Percentiles rank a stretch among this genome's conserved stretches.
These are phyloP conservation scores for Ligustrum vulgare DNA, from an alignment of 257 asterid genomes.

Conservation along the genomic window DNA sequence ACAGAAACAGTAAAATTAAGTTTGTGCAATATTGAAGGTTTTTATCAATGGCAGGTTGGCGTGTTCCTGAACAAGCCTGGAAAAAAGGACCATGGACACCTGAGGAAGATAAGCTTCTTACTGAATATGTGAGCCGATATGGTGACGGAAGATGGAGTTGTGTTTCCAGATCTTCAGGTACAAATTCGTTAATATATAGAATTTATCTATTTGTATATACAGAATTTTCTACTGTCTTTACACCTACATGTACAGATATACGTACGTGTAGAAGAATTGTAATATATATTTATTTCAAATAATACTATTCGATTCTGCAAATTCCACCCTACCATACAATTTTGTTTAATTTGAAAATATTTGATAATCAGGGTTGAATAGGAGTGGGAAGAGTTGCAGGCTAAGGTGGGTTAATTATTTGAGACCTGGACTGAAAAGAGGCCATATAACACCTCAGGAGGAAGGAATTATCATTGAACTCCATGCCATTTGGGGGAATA, in stretches of 20 bases:
- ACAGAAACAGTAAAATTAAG: neutral
- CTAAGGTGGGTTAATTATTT: slow-evolving; percentile 65
- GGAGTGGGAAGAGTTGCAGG: slow-evolving; percentile 63
- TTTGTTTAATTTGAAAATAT: neutral
- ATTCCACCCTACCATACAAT: neutral
- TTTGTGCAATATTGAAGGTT: neutral
- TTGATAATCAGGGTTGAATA: slow-evolving; percentile 37
- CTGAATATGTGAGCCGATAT: slow-evolving; percentile 29
- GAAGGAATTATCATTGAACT: slow-evolving; percentile 55
- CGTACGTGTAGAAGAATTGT: no score
- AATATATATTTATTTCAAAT: no score
- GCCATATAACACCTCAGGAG: slow-evolving; percentile 52
- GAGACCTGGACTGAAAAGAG: slow-evolving; percentile 57
- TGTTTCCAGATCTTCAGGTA: slow-evolving; percentile 47
- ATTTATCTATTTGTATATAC: no score
- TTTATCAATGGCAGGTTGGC: slow-evolving; percentile 19
- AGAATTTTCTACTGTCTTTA: no score
- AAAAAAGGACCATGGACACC: slow-evolving; percentile 59
- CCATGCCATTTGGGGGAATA: slow-evolving; percentile 63
- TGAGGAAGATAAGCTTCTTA: slow-evolving; percentile 45
- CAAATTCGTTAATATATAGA: no score
- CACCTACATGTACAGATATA: no score
- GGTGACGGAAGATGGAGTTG: slow-evolving; percentile 66
- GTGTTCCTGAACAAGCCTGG: slow-evolving; percentile 29
- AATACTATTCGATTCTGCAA: no score